Conservation (phyloP, 306 rosid genomes). For the Lathyrus oleraceus region DNA sequence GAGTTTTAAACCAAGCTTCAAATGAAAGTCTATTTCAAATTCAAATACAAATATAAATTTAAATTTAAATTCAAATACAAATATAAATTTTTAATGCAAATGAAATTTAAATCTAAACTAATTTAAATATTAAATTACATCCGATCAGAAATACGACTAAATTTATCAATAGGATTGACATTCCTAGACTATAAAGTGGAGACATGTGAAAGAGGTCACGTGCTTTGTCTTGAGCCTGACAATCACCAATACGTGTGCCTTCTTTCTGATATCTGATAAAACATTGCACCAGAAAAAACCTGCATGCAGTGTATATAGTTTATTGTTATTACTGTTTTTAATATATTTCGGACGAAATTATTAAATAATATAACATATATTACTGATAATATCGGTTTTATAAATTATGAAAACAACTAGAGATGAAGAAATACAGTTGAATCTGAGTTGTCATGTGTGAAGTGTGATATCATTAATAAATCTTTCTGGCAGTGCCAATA, state of each 20-base stretch:
- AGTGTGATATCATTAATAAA: not conserved
- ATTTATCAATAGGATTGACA: no score
- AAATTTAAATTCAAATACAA: no score
- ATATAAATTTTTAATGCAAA: no score
- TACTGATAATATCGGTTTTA: not conserved
- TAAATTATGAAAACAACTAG: not conserved
- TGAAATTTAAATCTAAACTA: no score
- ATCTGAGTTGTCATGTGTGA: slow-evolving; percentile 20
- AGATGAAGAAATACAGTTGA: not conserved
- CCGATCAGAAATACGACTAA: no score
- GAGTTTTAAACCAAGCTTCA: no score
- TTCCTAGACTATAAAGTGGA: not conserved
- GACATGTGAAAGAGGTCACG: not conserved
- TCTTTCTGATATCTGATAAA: not conserved
- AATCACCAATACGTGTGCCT: slow-evolving; percentile 6
- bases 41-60: no score
- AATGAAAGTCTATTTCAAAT: no score
- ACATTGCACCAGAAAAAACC: slow-evolving; percentile 11
- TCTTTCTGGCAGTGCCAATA: slow-evolving; percentile 29
- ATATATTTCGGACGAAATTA: no score
- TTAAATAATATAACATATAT: no score
- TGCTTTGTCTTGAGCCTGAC: not conserved
- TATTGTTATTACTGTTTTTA: not conserved
- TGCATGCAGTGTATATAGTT: not conserved
- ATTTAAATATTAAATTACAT: no score